Evolutionary conservation across 1,284 basidiomycete genomes (phyloP).

Genomic region (Amylostereum chailletii): DNA sequence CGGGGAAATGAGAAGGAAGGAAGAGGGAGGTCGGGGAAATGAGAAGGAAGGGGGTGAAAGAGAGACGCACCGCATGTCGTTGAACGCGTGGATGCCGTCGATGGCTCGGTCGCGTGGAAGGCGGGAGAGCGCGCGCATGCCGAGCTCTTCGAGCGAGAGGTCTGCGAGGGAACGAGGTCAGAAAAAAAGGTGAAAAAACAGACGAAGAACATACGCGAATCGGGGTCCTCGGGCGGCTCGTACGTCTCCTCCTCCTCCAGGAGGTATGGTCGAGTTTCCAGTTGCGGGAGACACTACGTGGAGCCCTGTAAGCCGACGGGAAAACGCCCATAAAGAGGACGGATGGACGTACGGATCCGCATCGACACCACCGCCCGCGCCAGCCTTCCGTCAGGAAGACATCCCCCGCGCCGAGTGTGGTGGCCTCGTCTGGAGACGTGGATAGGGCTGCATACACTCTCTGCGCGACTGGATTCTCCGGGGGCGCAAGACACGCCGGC

Average conservation of each 20-base stretch:
- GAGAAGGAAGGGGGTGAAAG: not conserved
- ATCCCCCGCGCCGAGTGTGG: conserved; percentile 44
- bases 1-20: not conserved
- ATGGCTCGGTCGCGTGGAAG: conserved; percentile 69
- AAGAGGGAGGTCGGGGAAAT: not conserved
- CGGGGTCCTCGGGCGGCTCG: conserved; percentile 74
- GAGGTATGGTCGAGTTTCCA: conserved; percentile 47
- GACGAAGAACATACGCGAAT: conserved; percentile 44
- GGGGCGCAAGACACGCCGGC: conserved; percentile 43
- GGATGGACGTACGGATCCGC: conserved; percentile 37
- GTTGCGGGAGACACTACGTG: conserved; percentile 45
- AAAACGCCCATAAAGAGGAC: conserved; percentile 3
- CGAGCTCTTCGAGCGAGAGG: conserved; percentile 69
- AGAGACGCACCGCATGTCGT: conserved; percentile 58
- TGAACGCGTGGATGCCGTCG: conserved; percentile 74
- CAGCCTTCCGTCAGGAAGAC: conserved; percentile 66
- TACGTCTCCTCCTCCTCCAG: conserved; percentile 75
- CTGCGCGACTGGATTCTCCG: conserved; percentile 31
- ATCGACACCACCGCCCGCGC: conserved; percentile 67
- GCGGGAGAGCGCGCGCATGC: conserved; percentile 61
- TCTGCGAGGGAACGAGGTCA: conserved; percentile 25
- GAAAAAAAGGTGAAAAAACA: not conserved
- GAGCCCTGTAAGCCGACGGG: conserved; percentile 4
- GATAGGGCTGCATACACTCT: conserved; percentile 22
- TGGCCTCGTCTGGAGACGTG: not conserved